Conservation (phyloP, 495 filamentous ascomycete genomes). For the Aspergillus nanangensis region DNA sequence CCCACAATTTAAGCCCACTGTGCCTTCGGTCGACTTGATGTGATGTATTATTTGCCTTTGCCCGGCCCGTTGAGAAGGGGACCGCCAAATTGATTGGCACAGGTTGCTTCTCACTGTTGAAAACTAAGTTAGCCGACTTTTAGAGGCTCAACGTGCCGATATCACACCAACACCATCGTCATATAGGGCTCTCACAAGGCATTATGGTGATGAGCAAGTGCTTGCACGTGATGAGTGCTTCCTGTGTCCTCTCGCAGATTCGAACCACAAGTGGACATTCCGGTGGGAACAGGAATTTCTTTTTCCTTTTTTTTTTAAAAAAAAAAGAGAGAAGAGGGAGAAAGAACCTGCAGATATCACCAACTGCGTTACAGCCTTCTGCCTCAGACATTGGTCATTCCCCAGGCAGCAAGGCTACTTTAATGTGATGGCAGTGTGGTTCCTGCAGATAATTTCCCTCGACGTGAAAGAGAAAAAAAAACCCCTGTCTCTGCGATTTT, state of each 20-base stretch:
- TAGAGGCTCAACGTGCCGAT: conserved; percentile 9
- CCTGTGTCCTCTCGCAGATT: neutral
- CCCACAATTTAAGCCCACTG: conserved; percentile 6
- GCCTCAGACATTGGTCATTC: conserved; percentile 15
- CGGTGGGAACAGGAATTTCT: neutral
- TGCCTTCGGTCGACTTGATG: conserved; percentile 4
- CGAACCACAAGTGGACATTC: too few species aligned
- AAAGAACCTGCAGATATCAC: conserved; percentile 25
- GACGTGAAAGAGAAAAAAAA: neutral
- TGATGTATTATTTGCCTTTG: neutral
- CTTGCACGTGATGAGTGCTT: neutral
- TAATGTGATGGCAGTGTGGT: conserved; percentile 19
- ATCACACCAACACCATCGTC: conserved; percentile 17
- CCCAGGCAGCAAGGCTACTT: conserved; percentile 5
- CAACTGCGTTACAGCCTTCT: conserved; percentile 29
- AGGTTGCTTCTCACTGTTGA: conserved; percentile 11
- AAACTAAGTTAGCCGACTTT: conserved; percentile 16
- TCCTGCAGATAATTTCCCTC: conserved; percentile 20
- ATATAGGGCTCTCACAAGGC: conserved; percentile 1
- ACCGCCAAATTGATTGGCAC: conserved; percentile 17
- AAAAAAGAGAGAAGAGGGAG: conserved; percentile 1
- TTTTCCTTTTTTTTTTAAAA: neutral
- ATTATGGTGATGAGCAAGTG: neutral
- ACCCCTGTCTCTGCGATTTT: neutral
- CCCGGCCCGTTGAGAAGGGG: conserved; percentile 6